Base-by-base conservation (phyloP, 1,284 basidiomycete species). In the Irpex sp. region DNA sequence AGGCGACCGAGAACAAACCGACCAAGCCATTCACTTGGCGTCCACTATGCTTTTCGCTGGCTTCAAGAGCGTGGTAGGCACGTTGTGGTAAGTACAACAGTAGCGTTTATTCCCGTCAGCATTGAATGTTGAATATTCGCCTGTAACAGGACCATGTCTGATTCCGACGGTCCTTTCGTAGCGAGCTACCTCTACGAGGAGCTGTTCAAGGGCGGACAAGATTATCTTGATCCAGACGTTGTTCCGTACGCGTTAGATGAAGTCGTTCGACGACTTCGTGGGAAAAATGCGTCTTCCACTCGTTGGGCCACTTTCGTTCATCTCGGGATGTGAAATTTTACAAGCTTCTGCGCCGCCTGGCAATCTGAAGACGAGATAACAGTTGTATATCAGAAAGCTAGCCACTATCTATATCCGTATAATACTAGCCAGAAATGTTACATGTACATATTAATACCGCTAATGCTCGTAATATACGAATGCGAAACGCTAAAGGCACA, bases 1-100 rank as follows among this genome's bases (percentile, higher is more conserved):
- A 31, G 57, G 59, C 17, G 64, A 61, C 37, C 26, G 51, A 15
- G 58, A 55, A 1, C 51, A 61, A 33, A 51, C 54, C 6, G 64
- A 56, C 21, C 61, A 67, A 49, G 37, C 57, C 2, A 53, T 67
- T 11, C 61, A 63, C 17, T 26, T 67, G 7, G 61, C 59, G 1
- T 21, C 57, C 3, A 56, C 64, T 7, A 61, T 67, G 61, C 47
- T 67, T 5, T 63, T 67, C 54, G 55, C 61, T 1, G 63, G 65
- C 3, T 66, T 61, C 60, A 56, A 57, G 9, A 37, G 33, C 36
- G 54, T 61, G 11, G 36, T 61, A 7, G 60, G 55, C 36, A 61
- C 62, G 19, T 59, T 57, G 54, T 61, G 60, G 59, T 60, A 21
- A 31, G 59, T 60, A 11, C 19, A 8, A 26, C 11, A 11, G 9